These are phyloP conservation scores for Pascua guehoae DNA, from an alignment of 1,284 basidiomycete genomes.

Conservation along the genomic window DNA sequence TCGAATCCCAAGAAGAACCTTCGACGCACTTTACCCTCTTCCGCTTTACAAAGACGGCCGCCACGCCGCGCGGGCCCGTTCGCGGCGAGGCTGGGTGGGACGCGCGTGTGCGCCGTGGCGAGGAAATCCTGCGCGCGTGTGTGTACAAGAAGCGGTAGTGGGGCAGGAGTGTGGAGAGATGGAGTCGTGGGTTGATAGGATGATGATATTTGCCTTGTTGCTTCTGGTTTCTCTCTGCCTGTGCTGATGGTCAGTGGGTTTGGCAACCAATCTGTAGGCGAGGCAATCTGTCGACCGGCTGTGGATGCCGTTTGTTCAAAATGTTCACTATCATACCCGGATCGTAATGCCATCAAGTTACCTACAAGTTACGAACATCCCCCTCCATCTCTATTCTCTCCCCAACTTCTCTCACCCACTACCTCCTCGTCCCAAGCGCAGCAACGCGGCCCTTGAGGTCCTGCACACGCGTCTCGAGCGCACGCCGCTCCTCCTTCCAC, in stretches of 20 bases:
- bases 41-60: constrained; percentile 68
- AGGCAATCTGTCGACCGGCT: too few relatives aligned
- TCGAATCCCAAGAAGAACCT: constrained; percentile 50
- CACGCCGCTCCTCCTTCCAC: constrained; percentile 67
- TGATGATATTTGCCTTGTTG: not conserved
- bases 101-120: constrained; percentile 60
- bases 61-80: constrained; percentile 45
- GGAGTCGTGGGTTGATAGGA: too few relatives aligned
- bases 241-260: too few relatives aligned
- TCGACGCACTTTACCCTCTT: constrained; percentile 89
- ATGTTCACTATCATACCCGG: too few relatives aligned
- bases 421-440: constrained; percentile 3
- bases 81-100: constrained; percentile 61
- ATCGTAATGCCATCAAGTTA: too few relatives aligned
- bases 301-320: too few relatives aligned
- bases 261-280: too few relatives aligned
- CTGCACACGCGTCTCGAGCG: constrained; percentile 63
- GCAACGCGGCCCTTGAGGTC: constrained; percentile 52
- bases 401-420: not conserved
- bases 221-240: not conserved
- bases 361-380: too few relatives aligned
- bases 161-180: not conserved
- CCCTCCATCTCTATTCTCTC: too few relatives aligned
- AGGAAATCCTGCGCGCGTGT: constrained; percentile 76
- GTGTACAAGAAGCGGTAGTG: constrained; percentile 89